Conservation (phyloP, 108 stramenopile genomes). For the Fragilaria crotonensis region DNA sequence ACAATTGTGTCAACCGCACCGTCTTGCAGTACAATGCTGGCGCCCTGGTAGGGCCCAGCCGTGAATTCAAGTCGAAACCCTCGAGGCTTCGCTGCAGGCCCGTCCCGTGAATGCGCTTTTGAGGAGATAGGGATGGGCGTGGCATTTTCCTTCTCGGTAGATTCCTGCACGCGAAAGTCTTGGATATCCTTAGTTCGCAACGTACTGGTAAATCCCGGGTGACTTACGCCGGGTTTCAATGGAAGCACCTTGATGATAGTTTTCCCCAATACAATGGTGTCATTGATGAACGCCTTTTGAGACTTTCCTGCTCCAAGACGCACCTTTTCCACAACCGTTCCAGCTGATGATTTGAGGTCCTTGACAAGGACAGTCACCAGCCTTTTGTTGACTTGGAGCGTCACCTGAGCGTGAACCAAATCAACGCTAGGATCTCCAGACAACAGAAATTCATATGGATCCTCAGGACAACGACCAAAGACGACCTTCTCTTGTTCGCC, state of each 20-base stretch:
- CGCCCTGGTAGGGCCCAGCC: constrained; percentile 33
- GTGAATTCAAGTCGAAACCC: constrained; percentile 14
- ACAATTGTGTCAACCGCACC: constrained; percentile 15
- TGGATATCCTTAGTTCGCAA: not conserved
- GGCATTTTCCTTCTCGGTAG: not conserved
- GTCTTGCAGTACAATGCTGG: constrained; percentile 12
- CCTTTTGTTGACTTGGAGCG: constrained; percentile 10
- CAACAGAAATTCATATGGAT: not conserved
- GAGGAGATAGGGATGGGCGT: not conserved
- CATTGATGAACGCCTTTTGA: constrained; percentile 46
- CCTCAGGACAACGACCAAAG: constrained; percentile 11
- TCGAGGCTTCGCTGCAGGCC: constrained; percentile 15
- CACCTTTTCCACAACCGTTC: constrained; percentile 47
- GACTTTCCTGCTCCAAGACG: constrained; percentile 31
- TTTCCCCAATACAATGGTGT: constrained; percentile 46
- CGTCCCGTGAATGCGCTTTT: not conserved
- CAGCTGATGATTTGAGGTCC: constrained; percentile 40
- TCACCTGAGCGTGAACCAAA: constrained; percentile 12
- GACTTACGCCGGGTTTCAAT: not conserved
- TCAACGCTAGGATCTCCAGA: not conserved
- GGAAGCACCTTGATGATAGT: constrained; percentile 6
- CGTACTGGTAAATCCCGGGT: not conserved
- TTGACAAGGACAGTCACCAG: constrained; percentile 30
- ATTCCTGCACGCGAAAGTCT: not conserved
- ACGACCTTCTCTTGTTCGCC: constrained; percentile 12